Base-by-base conservation (phyloP, 1,284 basidiomycete species). In the Fistulinella staudtii region DNA sequence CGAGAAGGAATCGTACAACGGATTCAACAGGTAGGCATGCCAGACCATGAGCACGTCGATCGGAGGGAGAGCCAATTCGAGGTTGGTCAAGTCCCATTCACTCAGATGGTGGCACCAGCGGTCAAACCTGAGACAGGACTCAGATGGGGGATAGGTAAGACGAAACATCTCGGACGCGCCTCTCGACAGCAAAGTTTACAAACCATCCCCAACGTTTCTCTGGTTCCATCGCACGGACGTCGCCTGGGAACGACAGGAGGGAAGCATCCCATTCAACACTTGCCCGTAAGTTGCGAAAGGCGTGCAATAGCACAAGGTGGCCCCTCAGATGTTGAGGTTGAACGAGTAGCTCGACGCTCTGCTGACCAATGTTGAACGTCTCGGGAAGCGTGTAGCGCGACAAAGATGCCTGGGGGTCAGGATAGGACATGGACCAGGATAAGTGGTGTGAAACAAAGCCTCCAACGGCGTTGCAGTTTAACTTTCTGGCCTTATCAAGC, bases 31-130 rank as follows among this genome's bases (percentile, higher is more conserved):
- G 53, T 74, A 74, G 6, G 73, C 54, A 36, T 74, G 71, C 70
- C 73, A 74, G 4, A 73, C 68, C 71, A 74, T 72, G 18, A 69
- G 44, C 3, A 75, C 71, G 36, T 74, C 72, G 2, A 72, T 38
- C 4, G 72, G 71, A 3, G 71, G 71, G 20, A 68, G 37, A 5
- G 30, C 35, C 13, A 36, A n/a, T 22, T 51, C 46, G 2, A 46
- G 5, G 11, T 25, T 27, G 4, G 2, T 18, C 4, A 6, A 34
- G 29, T 3, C 21, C 29, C 17, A 27, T 3, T 11, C 6, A 18
- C 27, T 18, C 5, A 37, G 41, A 36, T n/a, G 25, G 13, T 5
- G 7, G 14, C 55, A 58, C 59, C 59, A 61, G 4, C 49, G 52
- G 2, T 46, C 36, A 31, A 58, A 55, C 33, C 56, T 57, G 1